Percentiles rank a stretch among this genome's conserved stretches.
phyloP scores from a whole-genome alignment of 2,329 filamentous ascomycete genomes.

The Fusarium nelsonii region DNA sequence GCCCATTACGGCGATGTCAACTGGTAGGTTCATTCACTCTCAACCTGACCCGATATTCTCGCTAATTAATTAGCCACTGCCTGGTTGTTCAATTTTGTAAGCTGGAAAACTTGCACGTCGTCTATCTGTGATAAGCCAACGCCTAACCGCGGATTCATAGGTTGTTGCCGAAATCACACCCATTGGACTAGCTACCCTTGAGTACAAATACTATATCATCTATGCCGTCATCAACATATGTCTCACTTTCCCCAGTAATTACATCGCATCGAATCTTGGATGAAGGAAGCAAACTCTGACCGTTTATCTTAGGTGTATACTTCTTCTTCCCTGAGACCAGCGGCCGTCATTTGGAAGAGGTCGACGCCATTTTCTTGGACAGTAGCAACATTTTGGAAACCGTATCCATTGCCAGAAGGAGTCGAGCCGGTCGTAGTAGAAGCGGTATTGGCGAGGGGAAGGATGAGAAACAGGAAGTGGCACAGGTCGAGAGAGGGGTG shows the following conservation, averaged over 20 bases:
- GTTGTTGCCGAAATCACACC: constrained; percentile 17
- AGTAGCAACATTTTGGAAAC: neutral
- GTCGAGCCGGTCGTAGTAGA: accelerated
- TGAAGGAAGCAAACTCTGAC: neutral
- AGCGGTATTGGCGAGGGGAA: accelerated
- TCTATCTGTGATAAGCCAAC: neutral
- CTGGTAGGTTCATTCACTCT: neutral
- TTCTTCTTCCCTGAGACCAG: constrained; percentile 16
- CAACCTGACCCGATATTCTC: accelerated
- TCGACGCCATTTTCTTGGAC: constrained; percentile 5
- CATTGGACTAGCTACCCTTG: constrained; percentile 10
- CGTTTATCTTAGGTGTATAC: neutral
- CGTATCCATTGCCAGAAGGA: neutral
- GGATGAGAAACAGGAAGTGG: neutral
- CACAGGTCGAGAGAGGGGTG: neutral
- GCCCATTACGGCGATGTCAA: constrained; percentile 15
- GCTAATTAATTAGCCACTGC: constrained; percentile 1
- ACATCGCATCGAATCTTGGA: accelerated
- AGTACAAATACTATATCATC: constrained; percentile 15
- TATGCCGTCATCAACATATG: constrained; percentile 9
- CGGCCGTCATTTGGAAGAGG: constrained; percentile 1
- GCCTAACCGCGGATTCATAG: neutral
- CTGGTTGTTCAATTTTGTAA: constrained; percentile 11
- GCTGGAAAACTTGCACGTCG: neutral
- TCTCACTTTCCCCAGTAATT: constrained; percentile 2